Conservation (phyloP, 2,329 filamentous ascomycete species). For the Colletotrichum plurivorum region DNA sequence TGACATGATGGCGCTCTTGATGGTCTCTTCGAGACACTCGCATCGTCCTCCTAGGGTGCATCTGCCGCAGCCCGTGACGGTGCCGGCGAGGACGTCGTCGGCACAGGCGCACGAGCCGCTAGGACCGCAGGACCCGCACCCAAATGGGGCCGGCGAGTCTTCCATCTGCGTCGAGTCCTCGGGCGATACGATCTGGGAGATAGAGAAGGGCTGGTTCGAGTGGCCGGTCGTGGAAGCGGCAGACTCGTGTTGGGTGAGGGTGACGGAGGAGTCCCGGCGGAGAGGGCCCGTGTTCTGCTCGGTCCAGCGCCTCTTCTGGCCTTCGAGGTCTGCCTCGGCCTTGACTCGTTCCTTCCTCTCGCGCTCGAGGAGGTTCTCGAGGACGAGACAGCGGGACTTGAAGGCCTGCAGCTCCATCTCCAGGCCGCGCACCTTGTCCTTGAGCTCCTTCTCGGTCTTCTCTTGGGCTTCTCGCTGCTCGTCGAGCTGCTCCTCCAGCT, state of each 20-base stretch:
- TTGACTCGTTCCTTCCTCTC: constrained; percentile 66
- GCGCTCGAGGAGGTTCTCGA: constrained; percentile 75
- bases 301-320: constrained; percentile 42
- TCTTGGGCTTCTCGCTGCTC: constrained; percentile 71
- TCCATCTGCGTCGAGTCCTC: constrained; percentile 58
- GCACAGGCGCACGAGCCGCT: constrained; percentile 70
- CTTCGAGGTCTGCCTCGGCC: constrained; percentile 57
- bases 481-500: constrained; percentile 77
- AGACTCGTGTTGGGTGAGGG: constrained; percentile 39
- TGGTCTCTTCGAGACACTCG: constrained; percentile 74
- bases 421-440: constrained; percentile 70
- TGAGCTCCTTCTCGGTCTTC: constrained; percentile 69
- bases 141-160: constrained; percentile 52
- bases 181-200: constrained; percentile 71
- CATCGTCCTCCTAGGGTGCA: constrained; percentile 76
- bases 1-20: constrained; percentile 61
- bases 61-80: constrained; percentile 73
- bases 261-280: constrained; percentile 28
- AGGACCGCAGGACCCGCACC: constrained; percentile 70
- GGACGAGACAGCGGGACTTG: constrained; percentile 70
- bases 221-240: constrained; percentile 49
- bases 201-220: constrained; percentile 63
- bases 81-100: constrained; percentile 69
- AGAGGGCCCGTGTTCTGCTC: constrained; percentile 16
- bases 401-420: constrained; percentile 78